phyloP scores from a whole-genome alignment of 2,329 filamentous ascomycete species.

The Bipolaris sorokiniana region DNA sequence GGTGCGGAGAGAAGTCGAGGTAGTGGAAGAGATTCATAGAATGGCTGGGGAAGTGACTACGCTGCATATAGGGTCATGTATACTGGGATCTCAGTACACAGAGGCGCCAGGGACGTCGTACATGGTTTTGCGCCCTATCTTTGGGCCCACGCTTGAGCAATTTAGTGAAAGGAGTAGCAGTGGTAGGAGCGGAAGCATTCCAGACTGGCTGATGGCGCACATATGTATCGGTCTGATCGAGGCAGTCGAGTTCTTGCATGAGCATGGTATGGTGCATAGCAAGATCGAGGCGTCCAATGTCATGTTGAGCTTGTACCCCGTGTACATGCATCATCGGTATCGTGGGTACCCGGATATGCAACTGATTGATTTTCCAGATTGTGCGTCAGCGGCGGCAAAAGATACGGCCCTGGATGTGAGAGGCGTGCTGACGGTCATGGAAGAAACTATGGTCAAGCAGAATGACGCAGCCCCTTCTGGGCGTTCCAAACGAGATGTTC shows the following conservation, averaged over 20 bases:
- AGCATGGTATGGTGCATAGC: slow-evolving; percentile 8
- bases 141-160: slow-evolving; percentile 16
- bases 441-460: slow-evolving; percentile 9
- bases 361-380: slow-evolving; percentile 12
- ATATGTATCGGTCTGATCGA: slow-evolving; percentile 18
- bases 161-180: slow-evolving; percentile 7
- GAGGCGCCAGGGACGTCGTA: slow-evolving; percentile 2
- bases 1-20: neutral
- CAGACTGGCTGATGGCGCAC: slow-evolving; percentile 22
- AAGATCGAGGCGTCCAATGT: slow-evolving; percentile 10
- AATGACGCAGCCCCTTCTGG: slow-evolving; percentile 9
- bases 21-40: neutral
- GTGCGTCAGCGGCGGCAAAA: neutral
- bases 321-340: slow-evolving; percentile 11
- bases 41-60: neutral
- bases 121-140: slow-evolving; percentile 15
- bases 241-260: slow-evolving; percentile 11
- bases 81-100: slow-evolving; percentile 6
- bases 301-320: slow-evolving; percentile 14
- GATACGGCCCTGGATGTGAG: slow-evolving; percentile 4
- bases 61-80: slow-evolving; percentile 3
- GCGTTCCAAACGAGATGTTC: no score
- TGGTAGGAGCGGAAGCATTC: neutral
- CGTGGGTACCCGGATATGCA: slow-evolving; percentile 20
- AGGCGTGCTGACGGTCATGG: slow-evolving; percentile 9